A percentile compares a stretch with the other conserved stretches of the same genome.
These are phyloP conservation scores for Quercus wislizeni DNA, from an alignment of 306 rosid genomes.

Conservation along the genomic window DNA sequence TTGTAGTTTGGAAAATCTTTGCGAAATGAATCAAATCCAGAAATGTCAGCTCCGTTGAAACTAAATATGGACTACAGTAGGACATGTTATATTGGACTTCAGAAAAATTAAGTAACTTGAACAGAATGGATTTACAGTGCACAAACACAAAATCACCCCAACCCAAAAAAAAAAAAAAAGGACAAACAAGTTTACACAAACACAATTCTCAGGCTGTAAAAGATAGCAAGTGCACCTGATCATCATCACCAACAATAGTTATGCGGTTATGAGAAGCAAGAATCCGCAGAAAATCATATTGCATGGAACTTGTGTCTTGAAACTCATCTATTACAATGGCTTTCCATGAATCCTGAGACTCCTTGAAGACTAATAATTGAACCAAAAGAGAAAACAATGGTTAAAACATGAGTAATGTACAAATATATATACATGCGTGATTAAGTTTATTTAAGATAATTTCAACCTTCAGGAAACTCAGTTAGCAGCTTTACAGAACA, in stretches of 20 bases:
- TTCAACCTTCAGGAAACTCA: constrained; percentile 81
- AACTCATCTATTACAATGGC: constrained; percentile 93
- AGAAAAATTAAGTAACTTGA: constrained; percentile 16
- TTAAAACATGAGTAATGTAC: constrained; percentile 37
- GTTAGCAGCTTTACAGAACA: constrained; percentile 81
- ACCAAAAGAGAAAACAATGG: constrained; percentile 1
- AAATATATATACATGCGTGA: neutral
- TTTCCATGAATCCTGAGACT: constrained; percentile 73
- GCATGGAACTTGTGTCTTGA: constrained; percentile 98
- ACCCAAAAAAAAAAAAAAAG: neutral
- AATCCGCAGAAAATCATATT: constrained; percentile 65
- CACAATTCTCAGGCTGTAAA: constrained; percentile 4
- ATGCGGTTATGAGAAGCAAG: constrained; percentile 70
- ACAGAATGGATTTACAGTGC: neutral
- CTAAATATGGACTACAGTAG: constrained; percentile 86
- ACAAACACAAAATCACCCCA: neutral
- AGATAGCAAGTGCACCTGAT: constrained; percentile 54
- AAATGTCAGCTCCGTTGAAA: constrained; percentile 92
- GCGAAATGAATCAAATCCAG: constrained; percentile 86
- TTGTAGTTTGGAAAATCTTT: constrained; percentile 74
- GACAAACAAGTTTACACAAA: neutral
- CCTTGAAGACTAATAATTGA: constrained; percentile 58
- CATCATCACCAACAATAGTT: constrained; percentile 97
- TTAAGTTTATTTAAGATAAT: constrained; percentile 19
- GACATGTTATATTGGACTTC: constrained; percentile 21